These are phyloP conservation scores for Lentinula edodes DNA, from an alignment of 768 basidiomycete genomes.

Conservation along the genomic window DNA sequence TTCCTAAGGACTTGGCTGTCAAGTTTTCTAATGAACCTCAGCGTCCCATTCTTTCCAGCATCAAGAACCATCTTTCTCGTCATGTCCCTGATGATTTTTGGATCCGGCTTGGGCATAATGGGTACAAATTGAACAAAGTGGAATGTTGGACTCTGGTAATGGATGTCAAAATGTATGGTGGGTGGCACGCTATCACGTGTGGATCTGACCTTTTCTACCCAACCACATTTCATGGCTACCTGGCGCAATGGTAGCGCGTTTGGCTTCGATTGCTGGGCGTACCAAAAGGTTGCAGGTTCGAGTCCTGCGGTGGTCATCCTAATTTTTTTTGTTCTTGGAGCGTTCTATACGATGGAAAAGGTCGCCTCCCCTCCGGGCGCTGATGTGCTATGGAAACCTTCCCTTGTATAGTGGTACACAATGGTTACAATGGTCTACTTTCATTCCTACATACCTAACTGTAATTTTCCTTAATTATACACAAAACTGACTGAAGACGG, in stretches of 20 bases:
- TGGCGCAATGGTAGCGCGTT: slow-evolving; percentile 95
- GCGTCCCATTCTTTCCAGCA: neutral
- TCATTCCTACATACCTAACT: too few species aligned
- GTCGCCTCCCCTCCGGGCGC: too few species aligned
- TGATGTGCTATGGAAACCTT: too few species aligned
- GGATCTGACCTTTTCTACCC: too few species aligned
- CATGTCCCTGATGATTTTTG: neutral
- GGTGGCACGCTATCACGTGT: too few species aligned
- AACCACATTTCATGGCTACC: slow-evolving; percentile 44
- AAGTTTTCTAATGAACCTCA: neutral
- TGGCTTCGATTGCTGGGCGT: slow-evolving; percentile 73
- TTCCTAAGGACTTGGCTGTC: neutral
- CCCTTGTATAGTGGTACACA: too few species aligned
- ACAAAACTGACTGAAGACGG: too few species aligned
- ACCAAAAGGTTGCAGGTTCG: slow-evolving; percentile 97
- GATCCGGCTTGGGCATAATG: slow-evolving; percentile 9
- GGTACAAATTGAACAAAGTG: neutral
- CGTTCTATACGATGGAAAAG: too few species aligned
- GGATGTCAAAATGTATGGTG: too few species aligned
- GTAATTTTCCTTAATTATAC: too few species aligned
- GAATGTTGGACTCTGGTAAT: neutral
- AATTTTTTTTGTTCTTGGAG: too few species aligned
- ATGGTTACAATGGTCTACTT: too few species aligned
- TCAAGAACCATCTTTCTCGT: neutral
- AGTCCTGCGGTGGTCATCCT: slow-evolving; percentile 83